Evolutionary conservation across 1,139 yeast species (phyloP).

Genomic region (Groenewaldozyma auringiensis): DNA sequence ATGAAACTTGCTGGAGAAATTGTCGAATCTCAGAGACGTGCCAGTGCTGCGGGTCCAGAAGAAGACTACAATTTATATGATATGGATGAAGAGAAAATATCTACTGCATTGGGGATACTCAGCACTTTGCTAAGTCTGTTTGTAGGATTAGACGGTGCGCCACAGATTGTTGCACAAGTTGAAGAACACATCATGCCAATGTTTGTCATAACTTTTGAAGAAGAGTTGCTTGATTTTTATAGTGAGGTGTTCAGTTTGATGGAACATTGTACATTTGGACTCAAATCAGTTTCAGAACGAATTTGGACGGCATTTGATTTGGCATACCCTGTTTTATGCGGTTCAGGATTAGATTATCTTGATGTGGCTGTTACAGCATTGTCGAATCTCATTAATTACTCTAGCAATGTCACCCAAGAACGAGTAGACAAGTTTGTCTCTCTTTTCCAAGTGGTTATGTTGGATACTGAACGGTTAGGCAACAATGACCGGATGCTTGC

Average conservation of each 20-base stretch:
- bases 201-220: conserved; percentile 54
- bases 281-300: conserved; percentile 59
- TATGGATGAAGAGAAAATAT: conserved; percentile 61
- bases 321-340: conserved; percentile 43
- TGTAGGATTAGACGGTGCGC: conserved; percentile 75
- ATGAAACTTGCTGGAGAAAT: conserved; percentile 65
- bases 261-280: conserved; percentile 75
- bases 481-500: conserved; percentile 45
- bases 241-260: conserved; percentile 77
- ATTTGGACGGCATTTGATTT: conserved; percentile 69
- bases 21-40: conserved; percentile 36
- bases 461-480: conserved; percentile 38
- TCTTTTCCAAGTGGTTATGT: conserved; percentile 32
- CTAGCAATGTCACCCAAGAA: conserved; percentile 35
- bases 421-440: conserved; percentile 23
- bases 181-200: conserved; percentile 73
- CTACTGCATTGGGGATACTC: conserved; percentile 81
- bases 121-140: conserved; percentile 86
- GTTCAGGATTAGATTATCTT: conserved; percentile 45
- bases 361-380: conserved; percentile 74
- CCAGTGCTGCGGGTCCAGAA: conserved; percentile 20
- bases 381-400: conserved; percentile 72
- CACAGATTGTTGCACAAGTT: conserved; percentile 54
- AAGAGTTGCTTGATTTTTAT: conserved; percentile 68
- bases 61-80: conserved; percentile 30